A percentile compares a stretch with the other conserved stretches of the same genome.
Evolutionary conservation across 225 moss, liverwort and hornwort species (phyloP).

Genomic region (Physcomitrium patens): DNA sequence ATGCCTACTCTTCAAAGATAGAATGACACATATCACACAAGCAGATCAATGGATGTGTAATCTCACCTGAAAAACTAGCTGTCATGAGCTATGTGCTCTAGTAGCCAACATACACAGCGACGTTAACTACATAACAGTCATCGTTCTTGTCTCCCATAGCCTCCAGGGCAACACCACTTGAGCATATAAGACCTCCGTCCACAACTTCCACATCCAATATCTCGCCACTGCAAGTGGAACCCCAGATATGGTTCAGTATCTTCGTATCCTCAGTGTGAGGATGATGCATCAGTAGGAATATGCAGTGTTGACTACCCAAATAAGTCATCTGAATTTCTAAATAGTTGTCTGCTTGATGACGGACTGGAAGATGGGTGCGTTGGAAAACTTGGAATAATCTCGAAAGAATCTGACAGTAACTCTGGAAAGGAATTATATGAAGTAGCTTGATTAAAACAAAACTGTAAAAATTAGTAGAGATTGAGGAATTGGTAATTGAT

Average conservation of each 20-base stretch:
- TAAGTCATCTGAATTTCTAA: background rate
- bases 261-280: background rate
- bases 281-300: background rate
- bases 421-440: conserved; percentile 6
- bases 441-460: background rate
- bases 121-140: conserved; percentile 93
- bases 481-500: background rate
- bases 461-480: background rate
- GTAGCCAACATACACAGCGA: conserved; percentile 91
- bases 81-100: conserved; percentile 25
- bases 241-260: conserved; percentile 16
- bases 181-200: conserved; percentile 96
- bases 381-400: background rate
- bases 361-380: conserved; percentile 1
- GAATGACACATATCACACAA: no score
- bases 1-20: no score
- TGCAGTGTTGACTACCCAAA: conserved; percentile 6
- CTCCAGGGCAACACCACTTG: conserved; percentile 87
- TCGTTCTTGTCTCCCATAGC: conserved; percentile 99
- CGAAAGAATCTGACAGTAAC: background rate
- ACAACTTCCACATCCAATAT: conserved; percentile 87
- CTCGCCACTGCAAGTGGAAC: conserved; percentile 70
- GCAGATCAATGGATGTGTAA: no score
- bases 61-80: background rate
- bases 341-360: conserved; percentile 8